These are phyloP conservation scores for Leptodermis oblonga DNA, from an alignment of 257 asterid species.

Conservation along the genomic window DNA sequence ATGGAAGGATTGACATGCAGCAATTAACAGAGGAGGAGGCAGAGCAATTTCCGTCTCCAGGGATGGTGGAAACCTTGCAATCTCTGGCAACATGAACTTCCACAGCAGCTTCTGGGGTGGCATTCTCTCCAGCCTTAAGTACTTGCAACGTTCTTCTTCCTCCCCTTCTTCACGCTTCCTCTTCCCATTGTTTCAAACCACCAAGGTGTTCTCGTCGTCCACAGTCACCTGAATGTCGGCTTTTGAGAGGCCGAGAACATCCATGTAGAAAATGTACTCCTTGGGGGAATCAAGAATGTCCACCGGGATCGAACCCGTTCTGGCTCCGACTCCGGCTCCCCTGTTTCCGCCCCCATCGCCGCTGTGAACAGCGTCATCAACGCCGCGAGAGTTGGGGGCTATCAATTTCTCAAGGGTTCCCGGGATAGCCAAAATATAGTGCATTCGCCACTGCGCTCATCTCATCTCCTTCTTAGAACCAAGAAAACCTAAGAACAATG, in stretches of 20 bases:
- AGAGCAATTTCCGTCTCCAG: too few species aligned
- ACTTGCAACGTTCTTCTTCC: too few species aligned
- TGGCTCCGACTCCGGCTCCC: too few species aligned
- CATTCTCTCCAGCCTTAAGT: constrained; percentile 56
- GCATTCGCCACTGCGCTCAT: constrained; percentile 37
- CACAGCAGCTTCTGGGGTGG: constrained; percentile 47
- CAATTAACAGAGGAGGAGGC: too few species aligned
- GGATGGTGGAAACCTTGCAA: constrained; percentile 40
- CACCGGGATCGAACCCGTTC: too few species aligned
- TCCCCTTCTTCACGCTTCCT: too few species aligned
- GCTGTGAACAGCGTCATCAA: background rate
- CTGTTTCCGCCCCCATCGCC: too few species aligned
- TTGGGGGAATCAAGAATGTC: too few species aligned
- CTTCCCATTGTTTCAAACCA: too few species aligned
- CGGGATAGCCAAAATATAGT: constrained; percentile 50
- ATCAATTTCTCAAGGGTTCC: constrained; percentile 44
- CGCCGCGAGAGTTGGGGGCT: constrained; percentile 10
- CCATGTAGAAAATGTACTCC: constrained; percentile 55
- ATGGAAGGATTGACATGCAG: too few species aligned
- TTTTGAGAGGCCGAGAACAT: constrained; percentile 71
- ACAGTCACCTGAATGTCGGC: constrained; percentile 73
- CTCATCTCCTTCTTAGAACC: too few species aligned
- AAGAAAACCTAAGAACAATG: too few species aligned
- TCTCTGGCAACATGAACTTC: constrained; percentile 64
- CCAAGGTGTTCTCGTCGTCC: constrained; percentile 67